Evolutionary conservation across 2,329 filamentous ascomycete species (phyloP).

Genomic region (Cordyceps cicadae): DNA sequence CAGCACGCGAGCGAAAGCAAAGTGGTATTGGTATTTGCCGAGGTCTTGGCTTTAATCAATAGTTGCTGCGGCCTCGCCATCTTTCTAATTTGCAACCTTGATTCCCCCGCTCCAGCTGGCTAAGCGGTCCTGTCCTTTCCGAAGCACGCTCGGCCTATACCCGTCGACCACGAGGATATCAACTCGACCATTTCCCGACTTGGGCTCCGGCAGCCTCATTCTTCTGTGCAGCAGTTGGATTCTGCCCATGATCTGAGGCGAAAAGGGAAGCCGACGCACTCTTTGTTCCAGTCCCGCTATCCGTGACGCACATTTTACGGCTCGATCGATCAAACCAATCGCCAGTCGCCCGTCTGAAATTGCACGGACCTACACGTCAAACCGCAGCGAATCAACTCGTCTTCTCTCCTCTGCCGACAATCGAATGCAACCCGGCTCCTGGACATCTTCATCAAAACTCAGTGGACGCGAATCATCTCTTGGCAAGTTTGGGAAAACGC

Average conservation of each 20-base stretch:
- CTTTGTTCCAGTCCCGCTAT: background rate
- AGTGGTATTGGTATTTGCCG: background rate
- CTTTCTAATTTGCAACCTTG: background rate
- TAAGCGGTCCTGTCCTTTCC: constrained; percentile 8
- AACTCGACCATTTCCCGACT: background rate
- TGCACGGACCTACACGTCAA: background rate
- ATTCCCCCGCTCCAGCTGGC: constrained; percentile 5
- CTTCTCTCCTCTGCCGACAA: background rate
- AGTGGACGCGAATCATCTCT: background rate
- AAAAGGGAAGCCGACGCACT: background rate
- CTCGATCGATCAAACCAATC: background rate
- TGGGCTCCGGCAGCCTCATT: constrained; percentile 1
- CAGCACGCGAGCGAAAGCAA: background rate
- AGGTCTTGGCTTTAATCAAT: constrained; percentile 6
- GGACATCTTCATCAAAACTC: constrained; percentile 6
- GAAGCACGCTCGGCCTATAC: background rate
- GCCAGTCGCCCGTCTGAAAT: background rate
- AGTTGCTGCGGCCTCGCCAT: background rate
- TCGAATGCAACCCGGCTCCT: background rate
- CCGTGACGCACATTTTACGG: background rate
- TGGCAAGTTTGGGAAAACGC: background rate
- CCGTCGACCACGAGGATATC: constrained; percentile 4
- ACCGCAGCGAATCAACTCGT: too few relatives aligned
- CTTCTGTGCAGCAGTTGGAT: background rate
- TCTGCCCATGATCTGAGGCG: background rate